Percentiles rank a stretch among this genome's conserved stretches.
Evolutionary conservation across 441 rosid species (phyloP).

Genomic region (Populus hybrid): DNA sequence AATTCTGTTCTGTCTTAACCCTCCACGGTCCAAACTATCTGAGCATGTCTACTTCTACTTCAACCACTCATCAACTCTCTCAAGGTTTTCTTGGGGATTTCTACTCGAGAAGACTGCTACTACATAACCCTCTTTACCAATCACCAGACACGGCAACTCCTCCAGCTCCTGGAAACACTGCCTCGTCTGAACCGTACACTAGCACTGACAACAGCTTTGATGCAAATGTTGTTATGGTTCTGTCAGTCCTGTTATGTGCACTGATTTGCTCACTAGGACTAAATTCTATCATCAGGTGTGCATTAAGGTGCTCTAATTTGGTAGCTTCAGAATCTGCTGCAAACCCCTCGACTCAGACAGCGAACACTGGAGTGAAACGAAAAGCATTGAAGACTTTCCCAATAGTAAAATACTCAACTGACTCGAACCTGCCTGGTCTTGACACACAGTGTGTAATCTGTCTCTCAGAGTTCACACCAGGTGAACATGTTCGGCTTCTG

Average conservation of each 20-base stretch:
- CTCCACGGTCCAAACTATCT: slow-evolving; percentile 16
- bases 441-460: slow-evolving; percentile 73
- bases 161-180: slow-evolving; percentile 29
- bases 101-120: slow-evolving; percentile 64
- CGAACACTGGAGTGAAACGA: slow-evolving; percentile 58
- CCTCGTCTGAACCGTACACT: slow-evolving; percentile 25
- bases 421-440: slow-evolving; percentile 52
- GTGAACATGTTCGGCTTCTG: slow-evolving; percentile 62
- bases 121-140: slow-evolving; percentile 30
- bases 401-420: slow-evolving; percentile 49
- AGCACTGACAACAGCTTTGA: slow-evolving; percentile 44
- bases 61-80: slow-evolving; percentile 33
- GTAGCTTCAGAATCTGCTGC: slow-evolving; percentile 29
- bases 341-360: slow-evolving; percentile 31
- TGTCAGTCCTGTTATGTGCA: slow-evolving; percentile 72
- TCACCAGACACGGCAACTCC: slow-evolving; percentile 37
- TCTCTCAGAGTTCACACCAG: slow-evolving; percentile 48
- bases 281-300: slow-evolving; percentile 63
- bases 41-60: slow-evolving; percentile 44
- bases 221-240: slow-evolving; percentile 70
- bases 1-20: slow-evolving; percentile 18
- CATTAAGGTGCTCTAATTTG: slow-evolving; percentile 56
- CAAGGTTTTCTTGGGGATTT: slow-evolving; percentile 43
- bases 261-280: slow-evolving; percentile 69
- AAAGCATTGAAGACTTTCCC: slow-evolving; percentile 74